phyloP scores from a whole-genome alignment of 306 rosid species.

The Malus asiatica region DNA sequence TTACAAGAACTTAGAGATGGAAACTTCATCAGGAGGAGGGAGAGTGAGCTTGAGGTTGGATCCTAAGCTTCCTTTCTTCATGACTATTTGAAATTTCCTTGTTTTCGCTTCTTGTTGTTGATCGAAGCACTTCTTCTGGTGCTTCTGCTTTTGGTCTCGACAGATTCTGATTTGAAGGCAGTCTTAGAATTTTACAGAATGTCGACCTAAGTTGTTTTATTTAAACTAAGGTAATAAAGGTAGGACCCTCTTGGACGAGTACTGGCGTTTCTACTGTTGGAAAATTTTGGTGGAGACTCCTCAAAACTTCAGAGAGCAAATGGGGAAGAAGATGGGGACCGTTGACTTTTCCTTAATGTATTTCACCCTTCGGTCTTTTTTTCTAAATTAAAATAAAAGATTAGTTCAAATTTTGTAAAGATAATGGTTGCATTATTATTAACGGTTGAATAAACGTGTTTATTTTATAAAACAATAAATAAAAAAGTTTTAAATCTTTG shows the following conservation, averaged over 20 bases:
- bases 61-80: constrained; percentile 63
- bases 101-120: background rate
- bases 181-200: background rate
- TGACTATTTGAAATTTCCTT: constrained; percentile 15
- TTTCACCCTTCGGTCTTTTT: no score
- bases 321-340: background rate
- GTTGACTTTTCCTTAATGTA: background rate
- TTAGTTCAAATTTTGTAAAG: no score
- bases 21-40: constrained; percentile 60
- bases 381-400: no score
- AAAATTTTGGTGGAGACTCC: background rate
- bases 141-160: background rate
- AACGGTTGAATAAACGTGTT: no score
- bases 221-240: background rate
- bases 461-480: no score
- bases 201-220: background rate
- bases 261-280: background rate
- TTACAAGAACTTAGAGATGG: constrained; percentile 70
- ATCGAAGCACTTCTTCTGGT: background rate
- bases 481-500: accelerated
- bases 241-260: constrained; percentile 2
- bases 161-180: background rate
- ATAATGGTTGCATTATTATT: no score
- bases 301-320: background rate
- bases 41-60: constrained; percentile 62